Percentiles rank a stretch among this genome's conserved stretches.
phyloP scores from a whole-genome alignment of 2,329 filamentous ascomycete species.

The Diaporthe sp. region DNA sequence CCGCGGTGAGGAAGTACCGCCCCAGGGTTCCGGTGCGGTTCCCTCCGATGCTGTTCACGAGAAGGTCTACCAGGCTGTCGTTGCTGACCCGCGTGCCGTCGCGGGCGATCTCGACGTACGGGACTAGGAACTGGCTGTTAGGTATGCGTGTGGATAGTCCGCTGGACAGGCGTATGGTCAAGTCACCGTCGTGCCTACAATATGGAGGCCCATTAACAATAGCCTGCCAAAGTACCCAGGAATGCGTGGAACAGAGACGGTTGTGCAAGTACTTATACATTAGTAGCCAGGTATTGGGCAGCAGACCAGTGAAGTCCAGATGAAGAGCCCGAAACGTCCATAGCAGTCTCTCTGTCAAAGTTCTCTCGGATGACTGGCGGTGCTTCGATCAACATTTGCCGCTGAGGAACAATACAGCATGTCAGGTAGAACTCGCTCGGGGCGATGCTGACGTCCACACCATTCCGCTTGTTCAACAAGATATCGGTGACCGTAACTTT shows the following conservation, averaged over 20 bases:
- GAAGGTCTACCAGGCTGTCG: not conserved
- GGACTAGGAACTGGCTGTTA: not conserved
- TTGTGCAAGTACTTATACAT: not conserved
- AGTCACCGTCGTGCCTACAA: not conserved
- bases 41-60: not conserved
- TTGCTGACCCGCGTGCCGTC: not conserved
- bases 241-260: not conserved
- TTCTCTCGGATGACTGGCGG: slow-evolving; percentile 42
- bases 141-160: not conserved
- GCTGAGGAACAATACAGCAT: slow-evolving; percentile 51
- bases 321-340: not conserved
- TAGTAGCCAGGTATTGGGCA: not conserved
- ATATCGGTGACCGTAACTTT: slow-evolving; percentile 46
- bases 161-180: not conserved
- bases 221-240: not conserved
- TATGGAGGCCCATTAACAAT: no score
- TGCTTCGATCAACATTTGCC: slow-evolving; percentile 49
- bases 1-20: slow-evolving; percentile 15
- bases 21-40: not conserved
- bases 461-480: slow-evolving; percentile 48
- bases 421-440: slow-evolving; percentile 45
- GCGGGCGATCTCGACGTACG: not conserved
- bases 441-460: slow-evolving; percentile 48
- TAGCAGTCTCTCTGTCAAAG: slow-evolving; percentile 41
- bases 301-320: not conserved